A percentile compares a stretch with the other conserved stretches of the same genome.
Conservation (phyloP, 768 basidiomycete genomes). For the Crassisporium funariophilum region DNA sequence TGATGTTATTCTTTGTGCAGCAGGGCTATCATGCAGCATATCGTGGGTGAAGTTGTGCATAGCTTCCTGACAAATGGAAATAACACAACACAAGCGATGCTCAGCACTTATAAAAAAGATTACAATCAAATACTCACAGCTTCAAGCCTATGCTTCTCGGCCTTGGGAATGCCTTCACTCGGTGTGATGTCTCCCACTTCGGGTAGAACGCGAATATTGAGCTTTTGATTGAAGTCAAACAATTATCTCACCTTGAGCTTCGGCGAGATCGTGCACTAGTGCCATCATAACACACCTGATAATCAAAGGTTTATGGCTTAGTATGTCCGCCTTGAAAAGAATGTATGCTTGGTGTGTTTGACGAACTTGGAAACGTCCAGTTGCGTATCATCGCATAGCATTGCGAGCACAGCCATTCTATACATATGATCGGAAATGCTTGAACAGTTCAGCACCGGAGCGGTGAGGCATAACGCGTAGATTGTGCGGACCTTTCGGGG, state of each 20-base stretch:
- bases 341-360: background rate
- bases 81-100: background rate
- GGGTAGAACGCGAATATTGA: background rate
- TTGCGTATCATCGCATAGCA: conserved; percentile 77
- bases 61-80: conserved; percentile 56
- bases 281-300: conserved; percentile 85
- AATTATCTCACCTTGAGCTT: conserved; percentile 72
- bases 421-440: conserved; percentile 98
- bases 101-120: background rate
- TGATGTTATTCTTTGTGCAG: conserved; percentile 64
- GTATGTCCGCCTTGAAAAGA: background rate
- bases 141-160: conserved; percentile 79
- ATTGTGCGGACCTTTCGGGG: conserved; percentile 68
- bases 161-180: conserved; percentile 79
- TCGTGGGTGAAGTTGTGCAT: conserved; percentile 89
- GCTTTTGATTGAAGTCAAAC: background rate
- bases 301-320: background rate
- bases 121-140: conserved; percentile 39
- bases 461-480: background rate
- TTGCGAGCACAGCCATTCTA: conserved; percentile 91
- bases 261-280: conserved; percentile 92
- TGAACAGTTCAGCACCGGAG: conserved; percentile 2
- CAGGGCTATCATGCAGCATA: conserved; percentile 80
- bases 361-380: conserved; percentile 75
- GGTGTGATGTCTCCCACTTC: conserved; percentile 94